A percentile compares a stretch with the other conserved stretches of the same genome.
Conservation (phyloP, 306 rosid species). For the Lathyrus aphaca region DNA sequence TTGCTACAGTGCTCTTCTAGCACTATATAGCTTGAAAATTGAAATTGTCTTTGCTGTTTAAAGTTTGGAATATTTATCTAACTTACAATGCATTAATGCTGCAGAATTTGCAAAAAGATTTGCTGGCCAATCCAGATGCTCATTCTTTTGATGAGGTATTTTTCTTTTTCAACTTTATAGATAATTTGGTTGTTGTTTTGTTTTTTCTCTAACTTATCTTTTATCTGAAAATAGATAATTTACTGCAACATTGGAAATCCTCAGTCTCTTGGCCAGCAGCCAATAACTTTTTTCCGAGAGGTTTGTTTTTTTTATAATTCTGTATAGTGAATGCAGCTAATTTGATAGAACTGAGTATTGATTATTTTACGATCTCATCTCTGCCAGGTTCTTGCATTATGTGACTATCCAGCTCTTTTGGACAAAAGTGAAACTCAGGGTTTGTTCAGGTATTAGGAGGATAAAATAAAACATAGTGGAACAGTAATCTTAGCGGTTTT, state of each 20-base stretch:
- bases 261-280: constrained; percentile 92
- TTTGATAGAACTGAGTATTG: constrained; percentile 5
- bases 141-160: constrained; percentile 90
- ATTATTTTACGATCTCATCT: constrained; percentile 32
- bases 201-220: constrained; percentile 31
- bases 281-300: constrained; percentile 88
- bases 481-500: constrained; percentile 8
- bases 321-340: constrained; percentile 19
- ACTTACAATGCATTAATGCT: constrained; percentile 32
- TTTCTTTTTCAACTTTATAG: constrained; percentile 5
- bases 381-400: constrained; percentile 81
- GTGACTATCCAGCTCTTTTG: constrained; percentile 85
- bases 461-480: constrained; percentile 25
- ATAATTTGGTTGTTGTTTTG: neutral
- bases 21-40: constrained; percentile 1
- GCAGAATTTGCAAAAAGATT: constrained; percentile 78
- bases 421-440: constrained; percentile 90
- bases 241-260: constrained; percentile 98
- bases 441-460: constrained; percentile 76
- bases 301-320: constrained; percentile 54
- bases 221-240: constrained; percentile 59
- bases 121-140: constrained; percentile 67
- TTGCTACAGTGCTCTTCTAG: neutral
- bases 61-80: neutral
- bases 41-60: neutral